phyloP scores from a whole-genome alignment of 1,284 basidiomycete genomes.

The Apiotrichum veenhuisii region DNA sequence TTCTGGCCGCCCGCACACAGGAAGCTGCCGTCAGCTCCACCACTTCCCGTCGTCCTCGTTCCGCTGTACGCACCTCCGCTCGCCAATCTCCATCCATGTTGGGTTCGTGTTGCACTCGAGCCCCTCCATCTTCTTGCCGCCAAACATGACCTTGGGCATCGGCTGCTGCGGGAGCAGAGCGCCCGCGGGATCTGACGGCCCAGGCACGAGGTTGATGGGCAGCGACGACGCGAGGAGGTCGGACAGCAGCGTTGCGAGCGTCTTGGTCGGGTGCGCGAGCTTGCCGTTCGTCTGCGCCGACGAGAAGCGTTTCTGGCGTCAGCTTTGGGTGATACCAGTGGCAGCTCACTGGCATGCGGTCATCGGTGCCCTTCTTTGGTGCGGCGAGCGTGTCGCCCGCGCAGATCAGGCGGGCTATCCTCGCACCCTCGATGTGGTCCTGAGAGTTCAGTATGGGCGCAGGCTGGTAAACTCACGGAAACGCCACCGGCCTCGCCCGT shows the following conservation, averaged over 20 bases:
- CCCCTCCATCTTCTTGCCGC: constrained; percentile 58
- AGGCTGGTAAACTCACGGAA: constrained; percentile 49
- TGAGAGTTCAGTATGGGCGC: constrained; percentile 16
- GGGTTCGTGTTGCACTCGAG: constrained; percentile 87
- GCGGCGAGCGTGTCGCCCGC: constrained; percentile 78
- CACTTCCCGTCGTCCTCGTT: too few species aligned
- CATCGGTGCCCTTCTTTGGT: constrained; percentile 54
- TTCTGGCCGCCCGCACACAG: constrained; percentile 87
- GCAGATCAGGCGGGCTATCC: constrained; percentile 75
- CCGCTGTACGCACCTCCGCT: constrained; percentile 42
- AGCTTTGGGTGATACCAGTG: constrained; percentile 28
- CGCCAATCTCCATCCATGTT: constrained; percentile 65
- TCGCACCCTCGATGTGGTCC: constrained; percentile 63
- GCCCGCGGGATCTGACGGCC: constrained; percentile 80
- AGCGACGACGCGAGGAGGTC: constrained; percentile 66
- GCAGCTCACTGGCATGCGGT: constrained; percentile 54
- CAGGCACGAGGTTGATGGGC: constrained; percentile 79
- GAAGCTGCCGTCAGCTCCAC: constrained; percentile 56
- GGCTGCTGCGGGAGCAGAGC: constrained; percentile 89
- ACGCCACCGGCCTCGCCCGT: constrained; percentile 73
- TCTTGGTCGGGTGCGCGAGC: constrained; percentile 68
- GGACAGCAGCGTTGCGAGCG: constrained; percentile 65
- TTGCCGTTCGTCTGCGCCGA: constrained; percentile 50
- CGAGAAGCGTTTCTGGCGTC: constrained; percentile 51
- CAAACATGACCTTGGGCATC: constrained; percentile 87